Base-by-base conservation (phyloP, 805 yeast genomes). In the Komagataella pseudopastoris region DNA sequence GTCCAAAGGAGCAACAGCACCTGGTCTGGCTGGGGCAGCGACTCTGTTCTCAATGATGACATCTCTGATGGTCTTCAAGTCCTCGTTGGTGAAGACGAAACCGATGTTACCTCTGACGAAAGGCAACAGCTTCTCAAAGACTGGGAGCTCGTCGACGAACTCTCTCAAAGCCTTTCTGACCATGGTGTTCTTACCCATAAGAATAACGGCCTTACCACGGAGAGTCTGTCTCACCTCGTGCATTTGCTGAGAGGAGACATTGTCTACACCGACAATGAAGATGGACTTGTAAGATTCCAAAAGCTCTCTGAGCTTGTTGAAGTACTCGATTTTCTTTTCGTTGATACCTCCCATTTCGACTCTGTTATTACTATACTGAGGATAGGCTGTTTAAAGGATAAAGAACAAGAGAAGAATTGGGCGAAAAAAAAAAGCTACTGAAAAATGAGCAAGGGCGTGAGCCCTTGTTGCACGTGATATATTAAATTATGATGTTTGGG, bases 161-260 rank as follows among this genome's bases (percentile, higher is more conserved):
- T 89, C 93, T 80, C 99, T 89, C 81, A 93, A 78, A 71, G 99
- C 99, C 80, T 98, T 89, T 81, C 99, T 88, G 63, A 93, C 96
- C 98, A 93, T 91, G 83, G 99, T 93, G 96, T 93, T 93, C 87
- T 93, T 93, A 81, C 99, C 99, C 99, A 93, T 93, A 69, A 93
- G 79, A 63, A 93, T 90, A 63, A 87, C 93, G 69, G 93, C 99
- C 56, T 82, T 85, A 63, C 88, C 87, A 80, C 99, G 89, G 69
- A 93, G 84, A 61, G 88, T 76, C 82, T 86, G 89, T 86, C 99
- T 89, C 80, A 89, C 82, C 83, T 93, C 96, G 80, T 93, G 99
- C 96, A 93, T 90, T 80, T 93, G 99, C 82, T 93, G 99, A 65
- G 99, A 93, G 62, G 98, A 88, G 71, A 93, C 99, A 82, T 93